Conservation (phyloP, 345 rosid genomes). For the Geranium brycei region DNA sequence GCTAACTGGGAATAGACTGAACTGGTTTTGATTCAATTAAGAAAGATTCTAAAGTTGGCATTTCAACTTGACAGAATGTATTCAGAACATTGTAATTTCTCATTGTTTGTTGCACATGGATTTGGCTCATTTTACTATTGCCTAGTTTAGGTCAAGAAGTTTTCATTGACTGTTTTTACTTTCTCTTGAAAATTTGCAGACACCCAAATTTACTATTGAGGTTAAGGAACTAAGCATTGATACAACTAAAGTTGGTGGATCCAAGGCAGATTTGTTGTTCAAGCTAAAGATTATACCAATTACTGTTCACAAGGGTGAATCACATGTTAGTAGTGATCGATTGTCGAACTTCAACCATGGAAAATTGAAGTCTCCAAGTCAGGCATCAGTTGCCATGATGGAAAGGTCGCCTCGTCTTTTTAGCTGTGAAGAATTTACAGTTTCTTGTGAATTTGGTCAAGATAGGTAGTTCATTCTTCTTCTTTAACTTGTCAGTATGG, state of each 20-base stretch:
- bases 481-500: neutral
- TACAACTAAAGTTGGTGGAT: conserved; percentile 66
- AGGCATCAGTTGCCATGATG: conserved; percentile 25
- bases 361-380: conserved; percentile 28
- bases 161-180: neutral
- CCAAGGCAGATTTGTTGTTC: conserved; percentile 51
- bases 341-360: conserved; percentile 26
- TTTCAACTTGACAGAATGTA: neutral
- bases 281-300: conserved; percentile 64
- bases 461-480: conserved; percentile 44
- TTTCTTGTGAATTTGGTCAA: conserved; percentile 79
- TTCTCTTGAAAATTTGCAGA: conserved; percentile 40
- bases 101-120: neutral
- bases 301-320: conserved; percentile 47
- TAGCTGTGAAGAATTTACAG: conserved; percentile 65
- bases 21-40: neutral
- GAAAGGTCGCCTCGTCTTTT: conserved; percentile 62
- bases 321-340: conserved; percentile 44
- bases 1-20: neutral
- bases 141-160: neutral
- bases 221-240: conserved; percentile 65
- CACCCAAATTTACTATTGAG: conserved; percentile 47
- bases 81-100: neutral
- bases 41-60: neutral
- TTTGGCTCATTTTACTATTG: neutral